These are phyloP conservation scores for Saururus chinensis DNA, from an alignment of 164 flowering plant genomes.

Conservation along the genomic window DNA sequence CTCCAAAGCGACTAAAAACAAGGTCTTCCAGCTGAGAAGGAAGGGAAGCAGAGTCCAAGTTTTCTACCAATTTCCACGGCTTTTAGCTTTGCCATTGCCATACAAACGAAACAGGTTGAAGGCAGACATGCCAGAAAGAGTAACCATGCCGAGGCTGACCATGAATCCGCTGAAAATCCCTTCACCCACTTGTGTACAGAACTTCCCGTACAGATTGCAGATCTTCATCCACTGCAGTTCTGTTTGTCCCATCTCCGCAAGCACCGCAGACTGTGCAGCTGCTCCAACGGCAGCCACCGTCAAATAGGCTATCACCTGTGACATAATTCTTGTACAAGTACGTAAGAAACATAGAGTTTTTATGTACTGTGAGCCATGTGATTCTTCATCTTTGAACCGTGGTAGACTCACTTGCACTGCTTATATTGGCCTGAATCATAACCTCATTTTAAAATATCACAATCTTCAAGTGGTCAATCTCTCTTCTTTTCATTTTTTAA, in stretches of 20 bases:
- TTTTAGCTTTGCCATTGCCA: constrained; percentile 44
- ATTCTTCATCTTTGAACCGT: not conserved
- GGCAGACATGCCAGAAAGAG: constrained; percentile 64
- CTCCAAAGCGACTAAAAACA: not conserved
- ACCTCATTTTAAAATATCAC: too few relatives aligned
- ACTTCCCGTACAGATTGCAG: constrained; percentile 67
- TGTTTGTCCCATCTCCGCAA: constrained; percentile 55
- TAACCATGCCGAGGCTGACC: constrained; percentile 46
- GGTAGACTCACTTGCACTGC: too few relatives aligned
- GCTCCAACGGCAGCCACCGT: constrained; percentile 63
- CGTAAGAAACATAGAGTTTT: not conserved
- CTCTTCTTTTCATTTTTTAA: too few relatives aligned
- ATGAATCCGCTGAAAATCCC: constrained; percentile 58
- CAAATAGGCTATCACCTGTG: constrained; percentile 72
- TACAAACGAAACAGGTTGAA: constrained; percentile 86
- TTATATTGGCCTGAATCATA: too few relatives aligned
- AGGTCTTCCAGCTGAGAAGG: not conserved
- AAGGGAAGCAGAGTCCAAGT: not conserved
- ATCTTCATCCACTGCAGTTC: constrained; percentile 89
- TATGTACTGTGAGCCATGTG: not conserved
- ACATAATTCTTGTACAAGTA: not conserved
- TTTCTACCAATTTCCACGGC: constrained; percentile 32
- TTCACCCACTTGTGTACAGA: constrained; percentile 82
- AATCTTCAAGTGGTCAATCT: too few relatives aligned
- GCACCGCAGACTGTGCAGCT: constrained; percentile 55